Evolutionary conservation across 352 stramenopile species (phyloP), one percentile per base, ranked within the genome.

Genomic region (Phytophthora lateralis): DNA sequence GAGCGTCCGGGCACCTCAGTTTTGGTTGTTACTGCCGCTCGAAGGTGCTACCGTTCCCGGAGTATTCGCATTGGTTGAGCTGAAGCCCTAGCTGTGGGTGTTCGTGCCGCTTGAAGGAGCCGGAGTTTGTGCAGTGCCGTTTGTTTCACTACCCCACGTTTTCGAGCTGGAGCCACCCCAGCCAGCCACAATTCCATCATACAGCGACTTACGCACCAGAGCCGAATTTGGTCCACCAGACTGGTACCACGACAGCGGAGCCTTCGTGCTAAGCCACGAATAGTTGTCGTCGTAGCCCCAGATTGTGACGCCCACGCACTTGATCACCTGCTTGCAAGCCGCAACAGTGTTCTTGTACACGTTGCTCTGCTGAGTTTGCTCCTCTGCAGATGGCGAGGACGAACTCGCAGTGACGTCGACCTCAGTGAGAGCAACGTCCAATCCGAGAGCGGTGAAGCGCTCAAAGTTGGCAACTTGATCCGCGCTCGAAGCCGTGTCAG

Each of bases 371-470:
- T 60, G 44, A 0, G 45, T 12, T 52, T 64, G 50, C 30, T 60
- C 48, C 26, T 60, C 12, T 0, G 43, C 15, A 3, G 55, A 57
- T 10, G 64, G 64, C 14, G 51, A 60, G 17, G 45, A 55, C 14
- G 58, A 68, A 14, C 39, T 59, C 9, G 52, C 50, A 12, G 39
- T 66, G 9, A 73, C 65, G 17, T 73, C 65, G 1, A 70, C 42
- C 27, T 73, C 65, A 2, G 65, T 73, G 37, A 70, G 52, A 21
- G 65, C 65, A 37, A 70, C 65, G 11, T 73, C 65, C 10, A 73
- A 39, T 18, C 65, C 65, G 15, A 73, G 60, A 5, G 60, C 65
- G 1, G 65, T 62, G 27, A 73, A 73, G 32, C 65, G 65, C 48
- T 73, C 44, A 0, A 66, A 18, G 17, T 70, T 70, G 2, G 29